Evolutionary conservation across 1,139 yeast genomes (phyloP).

Genomic region (Pichia sp.): DNA sequence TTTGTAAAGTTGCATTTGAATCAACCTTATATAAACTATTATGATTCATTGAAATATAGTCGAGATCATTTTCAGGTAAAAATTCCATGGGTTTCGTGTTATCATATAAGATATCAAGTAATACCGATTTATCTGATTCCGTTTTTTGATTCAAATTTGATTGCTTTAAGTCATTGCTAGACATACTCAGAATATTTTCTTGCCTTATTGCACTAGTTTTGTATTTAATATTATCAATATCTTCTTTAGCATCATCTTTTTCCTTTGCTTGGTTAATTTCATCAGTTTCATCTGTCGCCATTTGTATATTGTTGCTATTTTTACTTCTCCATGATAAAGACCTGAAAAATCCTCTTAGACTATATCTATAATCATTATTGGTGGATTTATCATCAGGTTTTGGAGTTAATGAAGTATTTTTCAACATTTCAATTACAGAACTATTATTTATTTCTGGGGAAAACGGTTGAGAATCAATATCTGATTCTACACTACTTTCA

Average conservation of each 20-base stretch:
- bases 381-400: not conserved
- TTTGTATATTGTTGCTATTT: not conserved
- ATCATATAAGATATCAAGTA: not conserved
- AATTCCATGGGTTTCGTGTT: not conserved
- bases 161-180: too few relatives aligned
- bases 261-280: not conserved
- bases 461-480: not conserved
- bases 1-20: not conserved
- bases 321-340: conserved; percentile 7
- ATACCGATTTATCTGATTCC: too few relatives aligned
- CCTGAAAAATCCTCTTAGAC: conserved; percentile 3
- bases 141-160: too few relatives aligned
- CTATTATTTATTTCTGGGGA: conserved; percentile 7
- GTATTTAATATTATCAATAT: not conserved
- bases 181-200: too few relatives aligned
- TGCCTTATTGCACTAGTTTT: not conserved
- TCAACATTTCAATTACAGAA: conserved; percentile 4
- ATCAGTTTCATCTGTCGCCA: not conserved
- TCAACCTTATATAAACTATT: not conserved
- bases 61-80: not conserved
- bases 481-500: conserved; percentile 7
- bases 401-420: not conserved
- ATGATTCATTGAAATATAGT: not conserved
- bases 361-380: not conserved
- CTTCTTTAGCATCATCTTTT: not conserved